A percentile compares a stretch with the other conserved stretches of the same genome.
These are phyloP conservation scores for Talaromyces rugulosus DNA, from an alignment of 2,329 filamentous ascomycete genomes.

Conservation along the genomic window DNA sequence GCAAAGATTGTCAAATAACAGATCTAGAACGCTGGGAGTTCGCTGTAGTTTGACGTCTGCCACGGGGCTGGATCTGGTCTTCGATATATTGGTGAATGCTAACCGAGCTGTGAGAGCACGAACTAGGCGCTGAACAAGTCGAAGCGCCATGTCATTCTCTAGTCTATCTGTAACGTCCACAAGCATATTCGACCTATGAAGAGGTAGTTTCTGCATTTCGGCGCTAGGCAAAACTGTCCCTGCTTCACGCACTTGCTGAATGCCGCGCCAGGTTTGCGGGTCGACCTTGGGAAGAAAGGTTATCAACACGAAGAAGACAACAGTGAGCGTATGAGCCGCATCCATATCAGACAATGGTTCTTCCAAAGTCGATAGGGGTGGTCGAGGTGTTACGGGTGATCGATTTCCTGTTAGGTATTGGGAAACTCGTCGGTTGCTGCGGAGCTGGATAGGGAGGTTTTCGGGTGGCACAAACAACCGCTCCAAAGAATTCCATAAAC, in stretches of 20 bases:
- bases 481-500: conserved; percentile 38
- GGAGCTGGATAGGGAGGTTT: conserved; percentile 23
- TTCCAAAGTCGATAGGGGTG: conserved; percentile 12
- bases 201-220: conserved; percentile 31
- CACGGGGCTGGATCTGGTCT: conserved; percentile 27
- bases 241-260: conserved; percentile 40
- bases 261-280: conserved; percentile 31
- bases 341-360: conserved; percentile 34
- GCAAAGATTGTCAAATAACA: conserved; percentile 31
- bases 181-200: conserved; percentile 25
- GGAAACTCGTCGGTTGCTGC: conserved; percentile 22
- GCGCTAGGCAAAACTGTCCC: conserved; percentile 36
- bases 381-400: not conserved
- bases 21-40: conserved; percentile 30
- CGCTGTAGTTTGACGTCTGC: conserved; percentile 25
- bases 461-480: conserved; percentile 36
- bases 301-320: conserved; percentile 35
- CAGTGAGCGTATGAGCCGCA: conserved; percentile 35
- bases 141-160: conserved; percentile 50
- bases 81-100: conserved; percentile 47
- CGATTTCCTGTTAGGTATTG: conserved; percentile 24
- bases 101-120: conserved; percentile 46
- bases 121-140: conserved; percentile 47
- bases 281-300: conserved; percentile 35
- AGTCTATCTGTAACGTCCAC: conserved; percentile 40